These are phyloP conservation scores for Tricholoma sp. DNA, from an alignment of 768 basidiomycete genomes.

Conservation along the genomic window DNA sequence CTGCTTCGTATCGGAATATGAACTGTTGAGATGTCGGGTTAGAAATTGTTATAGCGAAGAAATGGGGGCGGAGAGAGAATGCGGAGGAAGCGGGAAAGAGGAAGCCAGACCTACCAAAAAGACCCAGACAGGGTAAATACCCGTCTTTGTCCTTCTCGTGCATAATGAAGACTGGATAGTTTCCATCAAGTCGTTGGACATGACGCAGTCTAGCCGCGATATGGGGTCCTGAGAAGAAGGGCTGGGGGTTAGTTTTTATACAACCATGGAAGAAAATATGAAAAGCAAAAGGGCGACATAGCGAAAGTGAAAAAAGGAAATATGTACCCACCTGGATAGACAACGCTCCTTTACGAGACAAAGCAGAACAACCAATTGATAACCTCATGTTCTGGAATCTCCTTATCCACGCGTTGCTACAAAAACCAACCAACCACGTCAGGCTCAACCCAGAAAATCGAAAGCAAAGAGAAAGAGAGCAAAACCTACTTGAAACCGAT, in stretches of 20 bases:
- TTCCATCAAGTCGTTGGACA: conserved; percentile 97
- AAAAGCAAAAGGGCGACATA: conserved; percentile 86
- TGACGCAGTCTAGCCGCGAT: conserved; percentile 81
- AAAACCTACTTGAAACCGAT: conserved; percentile 75
- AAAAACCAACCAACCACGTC: conserved; percentile 1
- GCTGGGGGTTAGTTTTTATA: too few species aligned
- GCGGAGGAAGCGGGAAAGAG: too few species aligned
- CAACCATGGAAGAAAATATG: too few species aligned
- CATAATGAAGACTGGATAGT: conserved; percentile 94
- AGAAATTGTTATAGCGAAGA: too few species aligned
- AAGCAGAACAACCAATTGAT: conserved; percentile 91
- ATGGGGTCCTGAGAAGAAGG: too few species aligned
- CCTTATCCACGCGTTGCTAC: conserved; percentile 84
- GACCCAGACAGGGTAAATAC: conserved; percentile 91
- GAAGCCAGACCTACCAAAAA: conserved; percentile 74
- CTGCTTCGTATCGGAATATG: conserved; percentile 95
- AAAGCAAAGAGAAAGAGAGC: neutral
- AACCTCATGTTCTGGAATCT: conserved; percentile 93
- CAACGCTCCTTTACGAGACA: conserved; percentile 65
- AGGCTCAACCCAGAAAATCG: neutral
- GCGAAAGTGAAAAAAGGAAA: too few species aligned
- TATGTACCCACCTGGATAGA: too few species aligned
- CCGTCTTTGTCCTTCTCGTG: conserved; percentile 98
- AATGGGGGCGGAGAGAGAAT: too few species aligned
- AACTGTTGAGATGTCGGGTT: conserved; percentile 47